A percentile compares a stretch with the other conserved stretches of the same genome.
Conservation (phyloP, 129 eudicot species). For the Lonicera japonica region DNA sequence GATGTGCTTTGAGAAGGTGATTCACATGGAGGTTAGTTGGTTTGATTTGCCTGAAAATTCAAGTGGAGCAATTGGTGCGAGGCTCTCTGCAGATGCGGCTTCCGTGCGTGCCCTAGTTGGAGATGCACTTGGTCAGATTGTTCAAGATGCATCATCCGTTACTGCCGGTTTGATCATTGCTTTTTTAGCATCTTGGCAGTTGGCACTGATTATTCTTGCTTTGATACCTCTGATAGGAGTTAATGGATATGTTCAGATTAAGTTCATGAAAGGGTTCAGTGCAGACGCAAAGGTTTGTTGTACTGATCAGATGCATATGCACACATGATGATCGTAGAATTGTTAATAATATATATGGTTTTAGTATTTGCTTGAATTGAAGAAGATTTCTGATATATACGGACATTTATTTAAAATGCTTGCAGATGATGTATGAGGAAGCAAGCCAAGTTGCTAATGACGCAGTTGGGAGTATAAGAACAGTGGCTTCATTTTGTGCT, state of each 20-base stretch:
- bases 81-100: slow-evolving; percentile 80
- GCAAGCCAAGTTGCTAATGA: slow-evolving; percentile 90
- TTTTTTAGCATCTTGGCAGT: slow-evolving; percentile 72
- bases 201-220: slow-evolving; percentile 66
- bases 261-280: slow-evolving; percentile 83
- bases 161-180: slow-evolving; percentile 56
- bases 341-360: no score
- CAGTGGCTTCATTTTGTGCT: slow-evolving; percentile 88
- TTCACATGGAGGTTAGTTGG: slow-evolving; percentile 86
- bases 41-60: slow-evolving; percentile 72
- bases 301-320: neutral
- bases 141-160: slow-evolving; percentile 54
- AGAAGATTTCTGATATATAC: no score
- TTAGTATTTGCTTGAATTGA: no score
- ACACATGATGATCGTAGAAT: no score
- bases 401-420: slow-evolving; percentile 6
- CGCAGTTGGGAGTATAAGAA: slow-evolving; percentile 89
- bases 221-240: slow-evolving; percentile 62
- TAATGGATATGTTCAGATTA: slow-evolving; percentile 62
- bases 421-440: slow-evolving; percentile 75
- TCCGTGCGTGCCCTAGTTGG: slow-evolving; percentile 72
- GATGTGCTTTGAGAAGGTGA: slow-evolving; percentile 68
- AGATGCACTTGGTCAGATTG: slow-evolving; percentile 69
- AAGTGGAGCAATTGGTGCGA: slow-evolving; percentile 79
- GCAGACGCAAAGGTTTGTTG: slow-evolving; percentile 97